phyloP scores from a whole-genome alignment of 441 rosid genomes.

The Gossypium gossypioides region DNA sequence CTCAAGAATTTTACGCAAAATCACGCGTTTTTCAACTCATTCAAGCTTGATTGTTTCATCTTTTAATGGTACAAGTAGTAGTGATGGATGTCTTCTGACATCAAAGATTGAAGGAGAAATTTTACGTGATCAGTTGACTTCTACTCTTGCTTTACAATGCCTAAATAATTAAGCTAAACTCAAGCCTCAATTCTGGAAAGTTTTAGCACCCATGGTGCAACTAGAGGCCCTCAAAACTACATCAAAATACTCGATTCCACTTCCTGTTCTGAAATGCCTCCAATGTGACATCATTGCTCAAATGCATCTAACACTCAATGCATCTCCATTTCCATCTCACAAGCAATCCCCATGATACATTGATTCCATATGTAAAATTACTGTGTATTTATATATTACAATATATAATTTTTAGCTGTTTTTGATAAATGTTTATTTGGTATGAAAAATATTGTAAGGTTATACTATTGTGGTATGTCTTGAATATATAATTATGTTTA shows the following conservation, averaged over 20 bases:
- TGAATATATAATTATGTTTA: too few relatives aligned
- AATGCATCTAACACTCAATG: conserved; percentile 29
- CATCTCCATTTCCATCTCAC: conserved; percentile 40
- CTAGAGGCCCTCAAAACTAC: conserved; percentile 28
- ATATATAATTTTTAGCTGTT: too few relatives aligned
- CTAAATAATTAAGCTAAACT: conserved; percentile 34
- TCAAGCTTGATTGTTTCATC: conserved; percentile 53
- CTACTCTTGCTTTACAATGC: conserved; percentile 46
- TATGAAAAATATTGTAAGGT: too few relatives aligned
- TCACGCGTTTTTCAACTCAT: conserved; percentile 38
- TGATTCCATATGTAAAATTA: conserved; percentile 23
- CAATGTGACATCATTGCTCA: conserved; percentile 33
- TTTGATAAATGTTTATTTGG: too few relatives aligned
- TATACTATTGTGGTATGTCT: too few relatives aligned
- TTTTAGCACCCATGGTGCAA: conserved; percentile 35
- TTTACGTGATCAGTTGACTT: conserved; percentile 42
- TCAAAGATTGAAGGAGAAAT: conserved; percentile 55
- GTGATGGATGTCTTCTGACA: conserved; percentile 43
- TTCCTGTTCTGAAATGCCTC: conserved; percentile 28
- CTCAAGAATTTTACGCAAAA: conserved; percentile 46
- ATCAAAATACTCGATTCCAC: conserved; percentile 17
- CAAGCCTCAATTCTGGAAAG: conserved; percentile 46
- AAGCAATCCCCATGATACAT: conserved; percentile 29
- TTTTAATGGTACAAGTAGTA: conserved; percentile 30
- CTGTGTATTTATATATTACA: too few relatives aligned